phyloP scores from a whole-genome alignment of 805 yeast species.

The Metschnikowia chrysomelidarum region DNA sequence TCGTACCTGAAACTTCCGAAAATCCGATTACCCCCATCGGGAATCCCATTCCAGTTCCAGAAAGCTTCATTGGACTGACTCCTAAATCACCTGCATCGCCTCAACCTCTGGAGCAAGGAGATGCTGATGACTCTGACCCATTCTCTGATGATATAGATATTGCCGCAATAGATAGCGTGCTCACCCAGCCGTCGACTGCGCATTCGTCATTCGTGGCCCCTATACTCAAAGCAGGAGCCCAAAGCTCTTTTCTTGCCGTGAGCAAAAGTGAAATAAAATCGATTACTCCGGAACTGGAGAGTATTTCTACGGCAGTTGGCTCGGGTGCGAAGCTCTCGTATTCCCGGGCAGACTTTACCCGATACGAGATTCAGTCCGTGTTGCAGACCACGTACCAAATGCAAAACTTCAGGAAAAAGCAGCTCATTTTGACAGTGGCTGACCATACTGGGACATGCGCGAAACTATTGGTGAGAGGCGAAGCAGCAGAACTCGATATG shows the following conservation, averaged over 20 bases:
- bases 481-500: slow-evolving; percentile 53
- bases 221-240: slow-evolving; percentile 29
- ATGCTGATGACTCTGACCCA: slow-evolving; percentile 17
- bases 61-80: no score
- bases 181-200: slow-evolving; percentile 16
- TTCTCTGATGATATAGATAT: slow-evolving; percentile 21
- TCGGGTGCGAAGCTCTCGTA: slow-evolving; percentile 41
- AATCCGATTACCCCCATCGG: no score
- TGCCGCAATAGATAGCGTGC: slow-evolving; percentile 12
- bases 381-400: slow-evolving; percentile 29
- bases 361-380: slow-evolving; percentile 45
- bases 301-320: neutral
- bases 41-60: no score
- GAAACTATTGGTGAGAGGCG: slow-evolving; percentile 57
- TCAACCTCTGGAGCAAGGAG: neutral
- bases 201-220: slow-evolving; percentile 7
- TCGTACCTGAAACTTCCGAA: no score
- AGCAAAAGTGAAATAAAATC: slow-evolving; percentile 44
- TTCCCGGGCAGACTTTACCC: slow-evolving; percentile 43
- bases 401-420: slow-evolving; percentile 34
- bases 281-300: slow-evolving; percentile 16
- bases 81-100: no score
- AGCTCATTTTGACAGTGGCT: slow-evolving; percentile 53
- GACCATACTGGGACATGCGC: slow-evolving; percentile 30
- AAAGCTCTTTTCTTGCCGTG: slow-evolving; percentile 45